Evolutionary conservation across 257 asterid species (phyloP), one percentile per base, ranked within the genome.

Genomic region (Solanum dulcamara): DNA sequence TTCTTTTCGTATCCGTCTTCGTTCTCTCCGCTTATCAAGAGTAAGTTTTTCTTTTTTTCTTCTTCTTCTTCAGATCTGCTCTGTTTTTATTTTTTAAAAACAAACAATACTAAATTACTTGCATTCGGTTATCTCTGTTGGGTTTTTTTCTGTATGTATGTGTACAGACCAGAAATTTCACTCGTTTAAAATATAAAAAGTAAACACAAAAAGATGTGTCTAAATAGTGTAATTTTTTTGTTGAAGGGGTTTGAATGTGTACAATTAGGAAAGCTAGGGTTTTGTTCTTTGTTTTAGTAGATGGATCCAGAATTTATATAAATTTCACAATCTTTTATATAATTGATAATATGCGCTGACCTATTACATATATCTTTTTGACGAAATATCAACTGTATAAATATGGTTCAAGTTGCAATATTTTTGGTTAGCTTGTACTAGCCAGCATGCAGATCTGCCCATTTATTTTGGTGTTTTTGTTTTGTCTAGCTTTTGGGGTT

Each of bases 1-100:
- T 95, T 85, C 93, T 96, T 83, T 96, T 96, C 86, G 98, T 95
- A 91, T 92, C 99, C 8, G 95, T 93, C 87, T 96, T 96, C 92
- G 86, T 96, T 77, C 96, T 96, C 89, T 92, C 98, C 72, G 98
- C 97, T 74, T 92, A 91, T 88, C 98, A 94, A 89, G 98, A 96
- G 99, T 96, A 92, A 89, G 91, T 10, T 4, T 64, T 86, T 30
- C 85, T 37, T 83, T 79, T 44, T 28, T n/a, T n/a, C n/a, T n/a
- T n/a, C n/a, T n/a, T 7, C 77, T 18, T 35, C 2, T 84, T 38
- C 91, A 90, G 96, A 93, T 96, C 96, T 93, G 86, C 74, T 81
- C 13, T 67, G 26, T 67, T 88, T 82, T 80, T 55, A 22, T 11
- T 20, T 18, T 55, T 53, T n/a, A n/a, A n/a, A n/a, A n/a, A n/a